Percentiles rank a stretch among this genome's conserved stretches.
These are phyloP conservation scores for Fraxinus pennsylvanica DNA, from an alignment of 257 asterid genomes.

Conservation along the genomic window DNA sequence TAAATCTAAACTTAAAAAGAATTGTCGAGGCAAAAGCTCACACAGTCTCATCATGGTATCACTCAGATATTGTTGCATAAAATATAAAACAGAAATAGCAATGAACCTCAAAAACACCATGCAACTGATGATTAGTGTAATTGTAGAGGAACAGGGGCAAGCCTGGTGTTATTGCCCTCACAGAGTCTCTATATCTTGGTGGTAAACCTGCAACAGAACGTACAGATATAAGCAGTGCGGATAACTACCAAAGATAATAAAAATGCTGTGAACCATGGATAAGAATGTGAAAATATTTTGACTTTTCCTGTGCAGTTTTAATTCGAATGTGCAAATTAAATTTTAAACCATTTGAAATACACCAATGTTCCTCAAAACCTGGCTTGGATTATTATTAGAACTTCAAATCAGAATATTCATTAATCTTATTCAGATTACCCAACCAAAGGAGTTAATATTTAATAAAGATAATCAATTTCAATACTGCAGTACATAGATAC, in stretches of 20 bases:
- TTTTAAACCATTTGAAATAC: not conserved
- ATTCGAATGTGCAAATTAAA: not conserved
- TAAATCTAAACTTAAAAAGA: not conserved
- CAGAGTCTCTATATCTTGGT: conserved; percentile 95
- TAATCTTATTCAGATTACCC: not conserved
- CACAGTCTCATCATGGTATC: not conserved
- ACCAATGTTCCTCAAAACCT: not conserved
- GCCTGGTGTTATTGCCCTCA: conserved; percentile 97
- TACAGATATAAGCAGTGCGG: not conserved
- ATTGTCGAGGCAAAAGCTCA: not conserved
- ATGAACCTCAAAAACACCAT: conserved; percentile 88
- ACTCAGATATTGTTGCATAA: not conserved
- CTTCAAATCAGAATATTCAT: not conserved
- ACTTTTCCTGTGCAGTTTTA: not conserved
- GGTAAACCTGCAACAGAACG: conserved; percentile 68
- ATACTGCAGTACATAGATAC: not conserved
- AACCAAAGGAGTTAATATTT: not conserved
- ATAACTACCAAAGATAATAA: not conserved
- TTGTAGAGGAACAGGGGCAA: conserved; percentile 88
- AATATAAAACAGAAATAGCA: not conserved
- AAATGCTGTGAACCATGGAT: not conserved
- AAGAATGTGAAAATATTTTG: not conserved
- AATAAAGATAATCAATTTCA: too few species aligned
- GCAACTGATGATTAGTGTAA: conserved; percentile 95
- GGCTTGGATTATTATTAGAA: not conserved